A percentile compares a stretch with the other conserved stretches of the same genome.
These are phyloP conservation scores for Amanita fuliginea DNA, from an alignment of 768 basidiomycete genomes.

Conservation along the genomic window DNA sequence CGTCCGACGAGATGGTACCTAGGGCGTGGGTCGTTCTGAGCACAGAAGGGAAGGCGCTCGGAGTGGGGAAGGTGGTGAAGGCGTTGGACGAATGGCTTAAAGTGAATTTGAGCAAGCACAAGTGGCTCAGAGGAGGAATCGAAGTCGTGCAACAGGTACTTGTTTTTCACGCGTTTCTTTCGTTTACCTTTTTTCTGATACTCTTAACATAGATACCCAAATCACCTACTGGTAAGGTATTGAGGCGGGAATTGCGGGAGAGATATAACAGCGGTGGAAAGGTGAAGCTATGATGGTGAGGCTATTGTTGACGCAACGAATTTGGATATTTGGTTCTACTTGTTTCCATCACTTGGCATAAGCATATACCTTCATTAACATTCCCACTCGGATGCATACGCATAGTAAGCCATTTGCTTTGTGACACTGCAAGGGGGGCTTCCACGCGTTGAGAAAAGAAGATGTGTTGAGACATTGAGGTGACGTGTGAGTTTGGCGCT, in stretches of 20 bases:
- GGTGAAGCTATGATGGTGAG: constrained; percentile 18
- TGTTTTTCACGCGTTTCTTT: constrained; percentile 11
- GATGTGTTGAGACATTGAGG: too few relatives aligned
- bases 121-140: constrained; percentile 68
- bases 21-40: constrained; percentile 73
- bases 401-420: too few relatives aligned
- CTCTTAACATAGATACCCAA: constrained; percentile 50
- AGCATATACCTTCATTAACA: too few relatives aligned
- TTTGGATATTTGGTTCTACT: too few relatives aligned
- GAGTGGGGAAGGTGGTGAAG: constrained; percentile 26
- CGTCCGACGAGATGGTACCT: constrained; percentile 62
- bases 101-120: constrained; percentile 58
- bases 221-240: constrained; percentile 60
- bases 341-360: too few relatives aligned
- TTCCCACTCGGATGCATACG: too few relatives aligned
- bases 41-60: constrained; percentile 36
- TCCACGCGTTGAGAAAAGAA: too few relatives aligned
- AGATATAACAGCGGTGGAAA: constrained; percentile 32
- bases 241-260: constrained; percentile 53
- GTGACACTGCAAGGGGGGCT: too few relatives aligned
- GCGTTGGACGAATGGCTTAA: constrained; percentile 52
- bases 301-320: too few relatives aligned
- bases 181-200: constrained; percentile 2
- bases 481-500: too few relatives aligned
- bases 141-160: constrained; percentile 49